phyloP scores from a whole-genome alignment of 768 basidiomycete species.

The Phanerochaete carnosa region DNA sequence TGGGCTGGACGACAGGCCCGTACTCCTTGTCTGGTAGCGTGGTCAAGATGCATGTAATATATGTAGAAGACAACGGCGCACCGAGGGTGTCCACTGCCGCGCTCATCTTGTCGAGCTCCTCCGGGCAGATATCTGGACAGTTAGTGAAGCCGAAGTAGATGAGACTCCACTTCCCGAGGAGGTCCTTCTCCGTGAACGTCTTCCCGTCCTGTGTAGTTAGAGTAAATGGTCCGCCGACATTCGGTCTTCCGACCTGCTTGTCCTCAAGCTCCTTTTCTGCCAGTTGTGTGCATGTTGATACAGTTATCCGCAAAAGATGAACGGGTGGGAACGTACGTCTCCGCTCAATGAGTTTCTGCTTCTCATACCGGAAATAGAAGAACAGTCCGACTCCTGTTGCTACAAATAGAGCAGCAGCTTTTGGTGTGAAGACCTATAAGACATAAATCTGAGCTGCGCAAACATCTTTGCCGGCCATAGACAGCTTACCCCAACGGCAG shows the following conservation, averaged over 20 bases:
- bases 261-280: constrained; percentile 72
- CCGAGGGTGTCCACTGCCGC: constrained; percentile 69
- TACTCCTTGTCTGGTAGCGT: constrained; percentile 55
- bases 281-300: background rate
- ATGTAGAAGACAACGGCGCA: constrained; percentile 33
- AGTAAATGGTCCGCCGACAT: constrained; percentile 89
- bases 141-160: constrained; percentile 99
- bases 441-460: background rate
- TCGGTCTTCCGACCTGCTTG: constrained; percentile 77
- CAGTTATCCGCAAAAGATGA: background rate
- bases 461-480: background rate
- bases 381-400: constrained; percentile 77
- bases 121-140: constrained; percentile 98
- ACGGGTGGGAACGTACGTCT: constrained; percentile 49
- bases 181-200: constrained; percentile 77
- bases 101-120: constrained; percentile 95
- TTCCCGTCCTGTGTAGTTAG: constrained; percentile 62
- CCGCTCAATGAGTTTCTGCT: constrained; percentile 69
- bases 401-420: constrained; percentile 81
- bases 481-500: constrained; percentile 31
- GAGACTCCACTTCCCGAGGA: constrained; percentile 88
- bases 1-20: constrained; percentile 74
- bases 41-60: background rate
- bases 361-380: constrained; percentile 88
- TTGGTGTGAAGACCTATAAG: constrained; percentile 85